Evolutionary conservation across 805 yeast genomes (phyloP).

Genomic region (Ogataea wickerhamii): DNA sequence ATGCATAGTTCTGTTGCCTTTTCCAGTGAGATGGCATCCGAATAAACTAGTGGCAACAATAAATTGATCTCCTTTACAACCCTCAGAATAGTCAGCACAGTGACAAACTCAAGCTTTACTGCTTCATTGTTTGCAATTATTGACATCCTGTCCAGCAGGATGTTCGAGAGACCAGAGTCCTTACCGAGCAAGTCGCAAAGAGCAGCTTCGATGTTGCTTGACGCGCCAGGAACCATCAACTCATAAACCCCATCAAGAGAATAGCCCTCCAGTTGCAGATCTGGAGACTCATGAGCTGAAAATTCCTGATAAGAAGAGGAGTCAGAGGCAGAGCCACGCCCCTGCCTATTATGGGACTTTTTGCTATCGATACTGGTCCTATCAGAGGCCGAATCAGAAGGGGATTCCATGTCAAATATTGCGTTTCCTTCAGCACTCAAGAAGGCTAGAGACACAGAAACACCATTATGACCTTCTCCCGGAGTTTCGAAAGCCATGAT

Average conservation of each 20-base stretch:
- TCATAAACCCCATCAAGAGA: background rate
- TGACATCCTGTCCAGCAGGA: background rate
- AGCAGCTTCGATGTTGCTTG: background rate
- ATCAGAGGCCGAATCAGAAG: background rate
- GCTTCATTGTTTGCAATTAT: slow-evolving; percentile 4
- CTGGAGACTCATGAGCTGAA: background rate
- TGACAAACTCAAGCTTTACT: slow-evolving; percentile 23
- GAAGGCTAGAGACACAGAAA: background rate
- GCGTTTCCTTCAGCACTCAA: background rate
- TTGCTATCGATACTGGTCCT: background rate
- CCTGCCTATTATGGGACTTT: background rate
- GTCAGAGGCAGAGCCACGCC: background rate
- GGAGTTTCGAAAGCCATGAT: too few relatives aligned
- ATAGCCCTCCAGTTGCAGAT: background rate
- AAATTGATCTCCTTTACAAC: background rate
- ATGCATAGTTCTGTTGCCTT: slow-evolving; percentile 14
- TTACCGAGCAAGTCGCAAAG: background rate
- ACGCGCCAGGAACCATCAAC: background rate
- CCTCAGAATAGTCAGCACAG: slow-evolving; percentile 24
- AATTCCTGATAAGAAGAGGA: background rate
- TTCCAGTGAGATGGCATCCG: slow-evolving; percentile 7
- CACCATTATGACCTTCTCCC: too few relatives aligned
- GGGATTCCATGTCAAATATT: background rate
- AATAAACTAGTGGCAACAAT: background rate
- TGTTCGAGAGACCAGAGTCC: background rate